Evolutionary conservation across 2,329 filamentous ascomycete species (phyloP).

Genomic region (Penicillium sp.): DNA sequence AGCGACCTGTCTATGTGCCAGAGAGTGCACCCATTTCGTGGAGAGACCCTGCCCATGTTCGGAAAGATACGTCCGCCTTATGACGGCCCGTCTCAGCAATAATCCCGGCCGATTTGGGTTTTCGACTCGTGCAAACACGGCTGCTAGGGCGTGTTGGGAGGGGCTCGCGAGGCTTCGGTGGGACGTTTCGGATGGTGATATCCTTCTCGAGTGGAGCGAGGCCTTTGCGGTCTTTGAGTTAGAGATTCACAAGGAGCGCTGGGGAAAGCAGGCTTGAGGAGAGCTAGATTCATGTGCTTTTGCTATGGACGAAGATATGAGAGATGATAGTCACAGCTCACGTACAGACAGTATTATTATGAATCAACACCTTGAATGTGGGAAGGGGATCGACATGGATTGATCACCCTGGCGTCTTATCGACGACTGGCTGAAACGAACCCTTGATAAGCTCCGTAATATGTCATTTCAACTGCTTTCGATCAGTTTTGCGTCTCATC

Average conservation of each 20-base stretch:
- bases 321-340: background rate
- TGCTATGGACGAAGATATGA: background rate
- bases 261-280: background rate
- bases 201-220: slow-evolving; percentile 31
- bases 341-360: background rate
- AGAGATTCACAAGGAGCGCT: slow-evolving; percentile 38
- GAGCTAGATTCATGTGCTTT: background rate
- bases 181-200: slow-evolving; percentile 25
- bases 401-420: background rate
- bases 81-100: slow-evolving; percentile 30
- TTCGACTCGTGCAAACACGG: slow-evolving; percentile 29
- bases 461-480: background rate
- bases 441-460: background rate
- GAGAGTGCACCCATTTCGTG: slow-evolving; percentile 37
- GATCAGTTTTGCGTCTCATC: background rate
- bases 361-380: background rate
- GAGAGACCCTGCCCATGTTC: slow-evolving; percentile 42
- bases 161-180: slow-evolving; percentile 32
- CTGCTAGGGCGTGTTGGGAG: slow-evolving; percentile 39
- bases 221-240: slow-evolving; percentile 33
- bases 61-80: slow-evolving; percentile 38
- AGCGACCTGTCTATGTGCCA: slow-evolving; percentile 38
- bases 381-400: background rate
- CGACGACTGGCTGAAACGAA: background rate
- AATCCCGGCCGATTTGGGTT: slow-evolving; percentile 23